phyloP scores from a whole-genome alignment of 306 rosid genomes.

The Trifolium fragiferum region DNA sequence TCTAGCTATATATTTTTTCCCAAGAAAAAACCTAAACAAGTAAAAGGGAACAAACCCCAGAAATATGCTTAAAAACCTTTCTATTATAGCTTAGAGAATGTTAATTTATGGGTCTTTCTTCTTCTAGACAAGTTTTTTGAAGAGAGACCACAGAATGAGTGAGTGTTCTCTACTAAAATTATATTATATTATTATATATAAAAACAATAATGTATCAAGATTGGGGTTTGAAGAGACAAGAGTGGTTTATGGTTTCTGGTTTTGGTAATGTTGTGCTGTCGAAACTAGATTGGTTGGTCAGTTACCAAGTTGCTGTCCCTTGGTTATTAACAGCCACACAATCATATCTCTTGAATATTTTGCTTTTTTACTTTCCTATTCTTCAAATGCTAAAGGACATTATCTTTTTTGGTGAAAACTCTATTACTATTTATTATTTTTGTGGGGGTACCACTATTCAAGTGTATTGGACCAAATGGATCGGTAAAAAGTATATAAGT shows the following conservation, averaged over 20 bases:
- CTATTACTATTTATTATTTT: neutral
- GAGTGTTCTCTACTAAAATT: neutral
- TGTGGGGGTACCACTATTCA: too few species aligned
- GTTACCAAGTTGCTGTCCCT: conserved; percentile 37
- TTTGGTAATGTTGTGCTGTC: conserved; percentile 59
- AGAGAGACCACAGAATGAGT: conserved; percentile 37
- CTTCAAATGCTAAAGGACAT: neutral
- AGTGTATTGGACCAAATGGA: too few species aligned
- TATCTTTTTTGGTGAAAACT: neutral
- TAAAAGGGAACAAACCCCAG: conserved; percentile 44
- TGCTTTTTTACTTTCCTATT: conserved; percentile 36
- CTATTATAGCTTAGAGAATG: conserved; percentile 26
- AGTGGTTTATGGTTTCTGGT: conserved; percentile 42
- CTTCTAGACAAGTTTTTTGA: conserved; percentile 48
- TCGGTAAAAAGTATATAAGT: too few species aligned
- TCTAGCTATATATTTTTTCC: conserved; percentile 33
- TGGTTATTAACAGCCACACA: conserved; percentile 42
- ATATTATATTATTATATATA: neutral
- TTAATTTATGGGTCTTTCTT: conserved; percentile 44
- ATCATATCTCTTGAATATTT: neutral
- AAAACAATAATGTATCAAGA: neutral
- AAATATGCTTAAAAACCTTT: conserved; percentile 37
- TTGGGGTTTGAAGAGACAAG: conserved; percentile 6
- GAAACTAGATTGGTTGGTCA: conserved; percentile 43
- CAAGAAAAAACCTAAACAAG: conserved; percentile 48